Evolutionary conservation across 2,329 filamentous ascomycete genomes (phyloP), one percentile per base, ranked within the genome.

Genomic region (Beauveria bassiana): DNA sequence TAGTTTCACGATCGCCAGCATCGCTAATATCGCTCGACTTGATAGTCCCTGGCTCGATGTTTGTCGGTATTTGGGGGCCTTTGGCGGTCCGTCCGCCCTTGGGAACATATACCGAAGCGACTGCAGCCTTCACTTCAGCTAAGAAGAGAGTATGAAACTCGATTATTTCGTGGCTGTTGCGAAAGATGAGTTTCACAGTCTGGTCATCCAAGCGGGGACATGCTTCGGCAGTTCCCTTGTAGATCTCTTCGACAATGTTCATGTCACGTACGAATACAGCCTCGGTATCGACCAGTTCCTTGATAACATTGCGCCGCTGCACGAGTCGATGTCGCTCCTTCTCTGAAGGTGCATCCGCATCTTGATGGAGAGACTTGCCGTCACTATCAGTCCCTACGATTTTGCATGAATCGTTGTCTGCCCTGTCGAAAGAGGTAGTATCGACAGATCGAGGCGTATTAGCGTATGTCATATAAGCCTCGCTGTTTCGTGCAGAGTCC

Each of bases 221-320:
- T 12, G 89, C 89, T 66, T 89, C 86, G 1, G 91, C 90, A 0
- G 95, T 98, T 49, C 91, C 92, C 74, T 96, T 96, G 80, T 98
- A 99, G 60, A 99, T 98, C 70, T 98, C 93, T 70, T 96, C 91
- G 2, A 96, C 89, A 59, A 99, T 93, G 72, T 93, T 96, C 91
- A 99, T 93, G 72, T 99, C 95, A 65, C 91, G 86, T 61, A 96
- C 87, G 74, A 96, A 98, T 6, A 88, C 87, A 53, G 91, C 87
- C 72, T 99, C 95, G 0, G 95, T 99, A 69, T 97, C 92, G 51
- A 97, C 83, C 43, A 99, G 79, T 73, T 99, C 95, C 70, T 93
- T 93, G 68, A 98, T 88, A 53, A 96, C 86, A 71, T 96, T 86
- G 60, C 88, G 86, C 22, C 95, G 88, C 71, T 93, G 89, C 55